phyloP scores from a whole-genome alignment of 768 basidiomycete species.

The Amanita exitialis region DNA sequence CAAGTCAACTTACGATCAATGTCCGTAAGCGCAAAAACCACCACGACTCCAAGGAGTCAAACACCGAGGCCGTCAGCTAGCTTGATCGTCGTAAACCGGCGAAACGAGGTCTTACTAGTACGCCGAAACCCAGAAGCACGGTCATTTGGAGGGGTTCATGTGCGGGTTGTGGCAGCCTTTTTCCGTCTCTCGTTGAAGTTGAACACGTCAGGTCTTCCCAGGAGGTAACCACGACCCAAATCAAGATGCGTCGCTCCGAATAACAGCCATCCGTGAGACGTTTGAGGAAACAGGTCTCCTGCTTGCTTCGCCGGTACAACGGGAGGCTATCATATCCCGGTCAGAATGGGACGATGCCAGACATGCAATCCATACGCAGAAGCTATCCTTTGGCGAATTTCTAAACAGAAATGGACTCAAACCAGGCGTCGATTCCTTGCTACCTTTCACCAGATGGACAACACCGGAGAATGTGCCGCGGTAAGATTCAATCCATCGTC shows the following conservation, averaged over 20 bases:
- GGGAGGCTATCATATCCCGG: conserved; percentile 20
- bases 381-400: conserved; percentile 41
- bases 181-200: not conserved
- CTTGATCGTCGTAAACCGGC: conserved; percentile 51
- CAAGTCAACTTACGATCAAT: not conserved
- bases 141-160: conserved; percentile 59
- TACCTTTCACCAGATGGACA: conserved; percentile 72
- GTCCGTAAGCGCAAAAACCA: not conserved
- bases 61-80: conserved; percentile 57
- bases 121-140: conserved; percentile 57
- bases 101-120: conserved; percentile 62
- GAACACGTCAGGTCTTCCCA: conserved; percentile 52
- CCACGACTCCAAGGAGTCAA: not conserved
- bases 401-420: conserved; percentile 33
- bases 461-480: conserved; percentile 47
- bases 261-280: conserved; percentile 67
- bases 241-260: conserved; percentile 45
- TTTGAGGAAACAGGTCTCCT: conserved; percentile 71
- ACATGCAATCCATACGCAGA: conserved; percentile 42
- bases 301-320: conserved; percentile 32
- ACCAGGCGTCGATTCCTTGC: conserved; percentile 33
- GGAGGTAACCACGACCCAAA: conserved; percentile 58
- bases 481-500: conserved; percentile 21
- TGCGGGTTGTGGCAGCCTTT: conserved; percentile 21
- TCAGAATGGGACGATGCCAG: conserved; percentile 42